phyloP scores from a whole-genome alignment of 441 rosid genomes.

The Erodium trifolium region DNA sequence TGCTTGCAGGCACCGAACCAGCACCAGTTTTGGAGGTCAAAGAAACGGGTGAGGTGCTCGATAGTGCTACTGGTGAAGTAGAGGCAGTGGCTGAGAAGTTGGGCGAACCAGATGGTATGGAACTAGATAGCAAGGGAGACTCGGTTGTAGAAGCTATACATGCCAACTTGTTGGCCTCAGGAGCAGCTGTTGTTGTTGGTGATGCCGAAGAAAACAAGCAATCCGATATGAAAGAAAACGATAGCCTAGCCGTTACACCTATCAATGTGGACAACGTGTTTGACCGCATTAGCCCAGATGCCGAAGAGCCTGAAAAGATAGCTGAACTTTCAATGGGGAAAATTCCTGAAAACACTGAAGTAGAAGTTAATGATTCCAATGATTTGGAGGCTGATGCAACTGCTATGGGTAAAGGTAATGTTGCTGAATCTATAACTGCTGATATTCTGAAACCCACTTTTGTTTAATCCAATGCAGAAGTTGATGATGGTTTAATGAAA shows the following conservation, averaged over 20 bases:
- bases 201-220: constrained; percentile 31
- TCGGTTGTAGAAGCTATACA: constrained; percentile 29
- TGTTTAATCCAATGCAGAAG: constrained; percentile 8
- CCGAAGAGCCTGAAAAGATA: constrained; percentile 15
- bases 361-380: background rate
- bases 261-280: constrained; percentile 41
- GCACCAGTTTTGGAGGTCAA: background rate
- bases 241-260: constrained; percentile 18
- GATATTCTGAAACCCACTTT: background rate
- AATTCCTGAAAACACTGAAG: background rate
- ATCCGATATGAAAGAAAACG: constrained; percentile 28
- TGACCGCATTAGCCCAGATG: constrained; percentile 28
- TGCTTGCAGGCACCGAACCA: background rate
- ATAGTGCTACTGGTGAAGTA: background rate
- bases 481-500: background rate
- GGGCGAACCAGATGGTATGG: constrained; percentile 28
- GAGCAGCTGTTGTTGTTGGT: constrained; percentile 33
- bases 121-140: constrained; percentile 29
- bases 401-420: constrained; percentile 16
- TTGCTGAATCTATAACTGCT: background rate
- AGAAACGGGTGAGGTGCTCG: constrained; percentile 14
- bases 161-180: constrained; percentile 25
- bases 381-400: constrained; percentile 7
- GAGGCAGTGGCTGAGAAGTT: constrained; percentile 13
- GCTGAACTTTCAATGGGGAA: background rate